Percentiles rank a stretch among this genome's conserved stretches.
phyloP scores from a whole-genome alignment of 1,139 yeast genomes.

The Zygosaccharomyces sapae region DNA sequence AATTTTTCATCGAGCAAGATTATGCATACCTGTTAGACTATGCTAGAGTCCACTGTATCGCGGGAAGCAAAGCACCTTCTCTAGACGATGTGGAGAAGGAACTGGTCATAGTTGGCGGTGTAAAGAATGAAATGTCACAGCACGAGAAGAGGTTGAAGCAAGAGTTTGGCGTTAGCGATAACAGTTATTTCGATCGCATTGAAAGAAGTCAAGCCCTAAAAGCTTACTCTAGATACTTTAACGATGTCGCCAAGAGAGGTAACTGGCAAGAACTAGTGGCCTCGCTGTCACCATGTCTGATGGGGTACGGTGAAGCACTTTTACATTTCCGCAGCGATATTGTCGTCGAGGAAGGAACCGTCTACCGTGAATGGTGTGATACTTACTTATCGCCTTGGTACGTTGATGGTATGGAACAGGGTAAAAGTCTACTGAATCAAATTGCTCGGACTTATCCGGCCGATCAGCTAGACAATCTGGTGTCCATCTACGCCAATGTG shows the following conservation, averaged over 20 bases:
- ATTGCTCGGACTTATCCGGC: slow-evolving; percentile 38
- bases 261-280: slow-evolving; percentile 64
- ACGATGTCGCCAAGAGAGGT: slow-evolving; percentile 47
- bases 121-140: slow-evolving; percentile 52
- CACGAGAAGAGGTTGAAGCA: slow-evolving; percentile 51
- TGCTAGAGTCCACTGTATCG: slow-evolving; percentile 62
- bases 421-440: slow-evolving; percentile 46
- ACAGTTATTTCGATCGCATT: slow-evolving; percentile 41
- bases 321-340: slow-evolving; percentile 21
- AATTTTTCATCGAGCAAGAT: slow-evolving; percentile 65
- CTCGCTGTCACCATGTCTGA: slow-evolving; percentile 71
- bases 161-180: slow-evolving; percentile 43
- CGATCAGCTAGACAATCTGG: slow-evolving; percentile 47
- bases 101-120: slow-evolving; percentile 48
- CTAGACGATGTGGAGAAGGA: slow-evolving; percentile 51
- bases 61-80: slow-evolving; percentile 60
- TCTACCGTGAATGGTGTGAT: slow-evolving; percentile 52
- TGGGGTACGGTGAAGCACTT: slow-evolving; percentile 60
- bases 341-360: slow-evolving; percentile 34
- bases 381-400: slow-evolving; percentile 61
- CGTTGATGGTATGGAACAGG: slow-evolving; percentile 49
- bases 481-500: slow-evolving; percentile 56
- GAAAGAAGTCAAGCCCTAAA: slow-evolving; percentile 53
- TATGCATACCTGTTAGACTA: slow-evolving; percentile 65
- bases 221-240: slow-evolving; percentile 58